phyloP scores from a whole-genome alignment of 1,139 yeast species.

The Hyphopichia buzzinii region DNA sequence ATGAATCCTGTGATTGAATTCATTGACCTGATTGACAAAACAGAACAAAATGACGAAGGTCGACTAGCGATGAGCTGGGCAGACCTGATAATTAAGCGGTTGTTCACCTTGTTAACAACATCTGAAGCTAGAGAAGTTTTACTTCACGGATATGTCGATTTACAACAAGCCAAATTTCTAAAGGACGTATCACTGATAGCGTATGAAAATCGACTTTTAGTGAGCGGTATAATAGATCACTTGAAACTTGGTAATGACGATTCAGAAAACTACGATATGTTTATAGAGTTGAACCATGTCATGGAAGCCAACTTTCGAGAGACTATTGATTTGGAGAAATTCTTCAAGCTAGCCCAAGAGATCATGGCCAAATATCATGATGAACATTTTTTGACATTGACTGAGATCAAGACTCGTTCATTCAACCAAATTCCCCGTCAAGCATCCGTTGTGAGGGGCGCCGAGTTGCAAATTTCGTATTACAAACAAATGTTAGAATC shows the following conservation, averaged over 20 bases:
- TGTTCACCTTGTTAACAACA: conserved; percentile 36
- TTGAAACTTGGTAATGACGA: conserved; percentile 23
- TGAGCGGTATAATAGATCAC: conserved; percentile 66
- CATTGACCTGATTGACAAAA: conserved; percentile 15
- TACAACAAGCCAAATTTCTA: conserved; percentile 22
- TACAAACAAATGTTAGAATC: conserved; percentile 46
- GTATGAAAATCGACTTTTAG: conserved; percentile 29
- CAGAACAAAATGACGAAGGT: conserved; percentile 11
- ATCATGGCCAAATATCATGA: conserved; percentile 16
- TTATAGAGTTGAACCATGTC: conserved; percentile 20
- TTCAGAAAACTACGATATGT: conserved; percentile 19
- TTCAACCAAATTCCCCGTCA: conserved; percentile 42
- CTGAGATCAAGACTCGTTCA: conserved; percentile 62
- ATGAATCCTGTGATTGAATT: conserved; percentile 15
- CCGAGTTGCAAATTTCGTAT: conserved; percentile 57
- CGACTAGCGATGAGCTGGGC: conserved; percentile 30
- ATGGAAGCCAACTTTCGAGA: background rate
- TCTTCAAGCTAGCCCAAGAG: conserved; percentile 15
- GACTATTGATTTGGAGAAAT: conserved; percentile 5
- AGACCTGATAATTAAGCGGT: conserved; percentile 27
- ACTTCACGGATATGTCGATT: conserved; percentile 51
- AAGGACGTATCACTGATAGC: conserved; percentile 9
- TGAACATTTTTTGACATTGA: conserved; percentile 25
- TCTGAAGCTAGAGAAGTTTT: conserved; percentile 63
- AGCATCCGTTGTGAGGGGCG: conserved; percentile 43